Conservation (phyloP, 2,329 filamentous ascomycete species). For the Samsoniella hepiali region DNA sequence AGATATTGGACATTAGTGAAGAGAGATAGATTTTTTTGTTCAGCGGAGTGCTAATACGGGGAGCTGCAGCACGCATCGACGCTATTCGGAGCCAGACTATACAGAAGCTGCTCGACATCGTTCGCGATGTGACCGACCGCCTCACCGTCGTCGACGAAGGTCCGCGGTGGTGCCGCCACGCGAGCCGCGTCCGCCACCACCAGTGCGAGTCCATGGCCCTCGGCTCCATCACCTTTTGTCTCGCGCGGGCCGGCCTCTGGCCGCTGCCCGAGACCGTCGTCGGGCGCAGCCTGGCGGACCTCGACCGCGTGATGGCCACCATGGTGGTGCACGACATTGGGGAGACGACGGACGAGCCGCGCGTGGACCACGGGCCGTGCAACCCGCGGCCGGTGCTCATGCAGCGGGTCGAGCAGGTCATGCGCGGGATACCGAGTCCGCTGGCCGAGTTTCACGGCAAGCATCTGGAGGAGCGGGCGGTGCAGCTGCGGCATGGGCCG, state of each 20-base stretch:
- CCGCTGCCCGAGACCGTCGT: neutral
- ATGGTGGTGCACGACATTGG: neutral
- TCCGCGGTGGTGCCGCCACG: neutral
- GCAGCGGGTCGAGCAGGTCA: neutral
- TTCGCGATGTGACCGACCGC: neutral
- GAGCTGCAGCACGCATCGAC: neutral
- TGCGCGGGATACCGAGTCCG: neutral
- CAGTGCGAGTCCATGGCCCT: neutral
- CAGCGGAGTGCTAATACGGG: neutral
- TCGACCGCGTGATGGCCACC: neutral
- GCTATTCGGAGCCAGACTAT: neutral
- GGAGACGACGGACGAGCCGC: neutral
- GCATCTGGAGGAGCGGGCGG: neutral
- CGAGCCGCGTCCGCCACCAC: neutral
- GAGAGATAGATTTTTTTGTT: too few species aligned
- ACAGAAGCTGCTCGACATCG: neutral
- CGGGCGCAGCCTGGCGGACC: neutral
- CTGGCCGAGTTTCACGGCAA: neutral
- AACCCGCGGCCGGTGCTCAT: neutral
- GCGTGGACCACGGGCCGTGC: neutral
- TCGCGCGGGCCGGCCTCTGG: neutral
- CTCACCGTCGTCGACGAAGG: neutral
- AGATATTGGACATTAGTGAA: too few species aligned
- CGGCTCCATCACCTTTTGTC: neutral
- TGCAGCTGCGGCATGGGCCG: neutral